Evolutionary conservation across 1,284 basidiomycete species (phyloP).

Genomic region (Cronartium quercuum): DNA sequence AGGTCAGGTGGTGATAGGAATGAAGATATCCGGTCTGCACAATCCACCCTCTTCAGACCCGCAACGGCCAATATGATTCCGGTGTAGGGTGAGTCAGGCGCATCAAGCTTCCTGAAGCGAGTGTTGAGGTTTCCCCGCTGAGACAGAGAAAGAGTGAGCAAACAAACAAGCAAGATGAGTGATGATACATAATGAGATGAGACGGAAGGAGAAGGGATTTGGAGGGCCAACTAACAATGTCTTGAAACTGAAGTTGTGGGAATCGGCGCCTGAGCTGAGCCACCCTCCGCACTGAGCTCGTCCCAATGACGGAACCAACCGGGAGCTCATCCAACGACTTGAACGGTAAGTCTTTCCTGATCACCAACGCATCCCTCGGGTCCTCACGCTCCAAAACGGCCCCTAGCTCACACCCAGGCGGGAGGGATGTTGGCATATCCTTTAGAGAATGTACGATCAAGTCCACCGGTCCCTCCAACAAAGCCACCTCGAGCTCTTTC

Average conservation of each 20-base stretch:
- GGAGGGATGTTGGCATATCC: conserved; percentile 83
- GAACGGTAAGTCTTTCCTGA: conserved; percentile 70
- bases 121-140: conserved; percentile 56
- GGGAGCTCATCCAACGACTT: conserved; percentile 76
- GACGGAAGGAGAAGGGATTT: background rate
- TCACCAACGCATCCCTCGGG: conserved; percentile 80
- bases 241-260: conserved; percentile 73
- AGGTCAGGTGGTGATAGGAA: conserved; percentile 69
- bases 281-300: conserved; percentile 84
- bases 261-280: conserved; percentile 80
- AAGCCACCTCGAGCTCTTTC: conserved; percentile 80
- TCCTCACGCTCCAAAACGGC: conserved; percentile 83
- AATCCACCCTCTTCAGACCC: conserved; percentile 75
- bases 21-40: conserved; percentile 63
- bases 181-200: background rate
- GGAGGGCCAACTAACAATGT: conserved; percentile 63
- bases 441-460: conserved; percentile 91
- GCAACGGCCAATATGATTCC: conserved; percentile 91
- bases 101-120: conserved; percentile 84
- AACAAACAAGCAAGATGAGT: background rate
- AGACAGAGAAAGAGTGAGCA: conserved; percentile 46
- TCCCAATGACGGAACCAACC: conserved; percentile 81
- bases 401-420: conserved; percentile 74
- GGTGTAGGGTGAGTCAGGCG: conserved; percentile 70
- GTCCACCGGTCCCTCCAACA: conserved; percentile 69